These are phyloP conservation scores for Crotalaria pallida DNA, from an alignment of 306 rosid genomes.

Conservation along the genomic window DNA sequence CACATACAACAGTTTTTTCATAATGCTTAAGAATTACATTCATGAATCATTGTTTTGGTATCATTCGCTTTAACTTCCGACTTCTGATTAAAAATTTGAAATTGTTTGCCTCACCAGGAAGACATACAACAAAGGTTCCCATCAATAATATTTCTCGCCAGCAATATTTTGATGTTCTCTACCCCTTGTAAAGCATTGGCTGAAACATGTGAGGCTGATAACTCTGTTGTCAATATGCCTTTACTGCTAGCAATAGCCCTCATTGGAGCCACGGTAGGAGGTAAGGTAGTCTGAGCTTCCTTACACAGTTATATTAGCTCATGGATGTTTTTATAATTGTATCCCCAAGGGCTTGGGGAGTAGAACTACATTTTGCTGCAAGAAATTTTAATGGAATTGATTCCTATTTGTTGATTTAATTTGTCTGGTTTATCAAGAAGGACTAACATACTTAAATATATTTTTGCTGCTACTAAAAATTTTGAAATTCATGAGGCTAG, in stretches of 20 bases:
- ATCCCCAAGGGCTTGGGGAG: neutral
- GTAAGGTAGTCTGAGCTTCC: constrained; percentile 40
- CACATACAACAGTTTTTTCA: neutral
- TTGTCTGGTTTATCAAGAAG: neutral
- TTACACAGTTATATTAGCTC: neutral
- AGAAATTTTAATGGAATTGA: neutral
- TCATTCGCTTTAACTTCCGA: constrained; percentile 1
- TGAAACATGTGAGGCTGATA: constrained; percentile 78
- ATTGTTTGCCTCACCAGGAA: constrained; percentile 40
- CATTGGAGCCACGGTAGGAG: constrained; percentile 97
- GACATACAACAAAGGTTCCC: constrained; percentile 36
- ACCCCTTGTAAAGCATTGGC: constrained; percentile 72
- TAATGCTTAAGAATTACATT: neutral
- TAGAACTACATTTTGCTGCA: neutral
- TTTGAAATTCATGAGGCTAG: neutral
- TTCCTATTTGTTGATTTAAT: neutral
- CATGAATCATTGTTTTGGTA: neutral
- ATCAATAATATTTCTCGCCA: constrained; percentile 39
- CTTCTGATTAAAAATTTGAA: constrained; percentile 1
- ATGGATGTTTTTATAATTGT: neutral
- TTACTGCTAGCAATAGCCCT: constrained; percentile 78
- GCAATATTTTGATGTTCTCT: constrained; percentile 57
- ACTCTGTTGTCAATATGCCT: constrained; percentile 76
- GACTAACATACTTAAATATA: neutral
- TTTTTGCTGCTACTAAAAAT: neutral